Evolutionary conservation across 257 asterid genomes (phyloP), one percentile per base, ranked within the genome.

Genomic region (Echium plantagineum): DNA sequence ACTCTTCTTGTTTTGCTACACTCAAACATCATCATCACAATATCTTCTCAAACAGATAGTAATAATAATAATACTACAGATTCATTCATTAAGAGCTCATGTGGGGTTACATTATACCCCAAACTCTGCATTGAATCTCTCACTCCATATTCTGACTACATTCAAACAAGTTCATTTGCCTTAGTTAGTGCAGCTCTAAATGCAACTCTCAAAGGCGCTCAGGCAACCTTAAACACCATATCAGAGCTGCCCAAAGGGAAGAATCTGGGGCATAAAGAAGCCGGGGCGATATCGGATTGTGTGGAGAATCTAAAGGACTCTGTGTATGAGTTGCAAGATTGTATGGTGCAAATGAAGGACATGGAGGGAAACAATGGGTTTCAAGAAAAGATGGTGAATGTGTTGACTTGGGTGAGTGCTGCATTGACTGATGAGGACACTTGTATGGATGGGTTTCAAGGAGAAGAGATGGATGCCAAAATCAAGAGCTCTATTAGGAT

Each of bases 341-440:
- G 66, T 28, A 9, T 64, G 55, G 47, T 48, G 1, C 70, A 55
- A 16, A 70, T 70, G 70, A 60, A 55, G 71, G 59, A 60, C 3
- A 46, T 70, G 24, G 59, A 63, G 17, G 67, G 60, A 4, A 26
- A n/a, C n/a, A n/a, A 55, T 9, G 69, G 61, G 32, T 59, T 70
- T 61, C 63, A 53, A 28, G 69, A 13, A 53, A 65, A 65, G 55
- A 70, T 67, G 72, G 62, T 66, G 16, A 61, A 67, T 55, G 62
- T 67, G 16, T 54, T 67, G 66, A 67, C 67, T 26, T 67, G 72
- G 66, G 72, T 67, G 17, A 67, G 71, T 61, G 71, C 66, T 53
- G 71, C 66, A 22, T 67, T 67, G 71, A 67, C 71, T 9, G 66
- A 67, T 54, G 71, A 67, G 60, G 71, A 61, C 19, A 67, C 71